These are phyloP conservation scores for Stellera chamaejasme DNA, from an alignment of 345 rosid genomes.

Conservation along the genomic window DNA sequence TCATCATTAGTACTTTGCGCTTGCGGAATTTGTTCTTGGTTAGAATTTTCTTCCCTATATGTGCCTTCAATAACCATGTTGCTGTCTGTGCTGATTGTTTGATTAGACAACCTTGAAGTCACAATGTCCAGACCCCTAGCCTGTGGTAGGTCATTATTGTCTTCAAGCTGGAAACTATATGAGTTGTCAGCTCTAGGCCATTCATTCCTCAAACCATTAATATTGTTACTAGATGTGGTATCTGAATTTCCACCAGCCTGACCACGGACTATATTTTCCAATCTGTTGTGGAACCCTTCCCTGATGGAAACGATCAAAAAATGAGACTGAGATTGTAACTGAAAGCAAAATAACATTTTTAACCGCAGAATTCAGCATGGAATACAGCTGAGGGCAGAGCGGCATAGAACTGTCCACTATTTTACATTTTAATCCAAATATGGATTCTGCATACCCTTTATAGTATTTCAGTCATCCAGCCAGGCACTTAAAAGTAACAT, in stretches of 20 bases:
- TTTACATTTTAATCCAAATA: too few relatives aligned
- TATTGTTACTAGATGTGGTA: slow-evolving; percentile 27
- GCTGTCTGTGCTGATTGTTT: slow-evolving; percentile 29
- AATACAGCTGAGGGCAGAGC: too few relatives aligned
- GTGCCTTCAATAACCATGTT: slow-evolving; percentile 27
- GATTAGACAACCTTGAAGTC: slow-evolving; percentile 32
- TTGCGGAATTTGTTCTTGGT: slow-evolving; percentile 37
- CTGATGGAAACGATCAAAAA: slow-evolving; percentile 27
- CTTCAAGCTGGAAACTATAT: slow-evolving; percentile 34
- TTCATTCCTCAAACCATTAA: slow-evolving; percentile 35
- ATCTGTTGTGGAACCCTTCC: slow-evolving; percentile 82
- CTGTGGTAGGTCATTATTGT: slow-evolving; percentile 28
- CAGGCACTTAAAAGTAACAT: too few relatives aligned
- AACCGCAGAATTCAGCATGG: too few relatives aligned
- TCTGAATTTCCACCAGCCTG: slow-evolving; percentile 57
- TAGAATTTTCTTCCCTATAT: slow-evolving; percentile 47
- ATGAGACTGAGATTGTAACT: too few relatives aligned
- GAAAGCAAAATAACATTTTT: too few relatives aligned
- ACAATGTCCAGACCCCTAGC: slow-evolving; percentile 37
- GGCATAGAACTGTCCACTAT: too few relatives aligned
- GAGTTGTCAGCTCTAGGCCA: slow-evolving; percentile 27
- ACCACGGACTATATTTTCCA: slow-evolving; percentile 60
- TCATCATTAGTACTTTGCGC: slow-evolving; percentile 37
- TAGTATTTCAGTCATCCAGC: too few relatives aligned
- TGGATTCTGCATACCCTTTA: too few relatives aligned